Conservation (phyloP, 129 eudicot species). For the Arctium lappa region DNA sequence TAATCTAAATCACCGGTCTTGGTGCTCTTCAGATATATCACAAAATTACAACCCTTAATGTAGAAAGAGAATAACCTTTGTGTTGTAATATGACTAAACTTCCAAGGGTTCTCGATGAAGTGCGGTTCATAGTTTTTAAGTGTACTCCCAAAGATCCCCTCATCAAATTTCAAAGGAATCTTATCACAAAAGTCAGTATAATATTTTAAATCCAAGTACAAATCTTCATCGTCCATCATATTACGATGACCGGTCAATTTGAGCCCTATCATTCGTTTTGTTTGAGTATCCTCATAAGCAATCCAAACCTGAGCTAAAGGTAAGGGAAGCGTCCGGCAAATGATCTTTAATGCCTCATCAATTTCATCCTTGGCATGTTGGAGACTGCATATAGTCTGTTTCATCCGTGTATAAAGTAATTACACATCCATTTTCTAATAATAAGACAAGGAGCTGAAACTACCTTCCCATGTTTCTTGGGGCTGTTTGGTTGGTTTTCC, state of each 20-base stretch:
- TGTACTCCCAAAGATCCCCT: neutral
- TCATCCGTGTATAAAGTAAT: neutral
- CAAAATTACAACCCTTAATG: no score
- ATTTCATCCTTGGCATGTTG: neutral
- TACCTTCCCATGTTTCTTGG: no score
- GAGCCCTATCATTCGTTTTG: neutral
- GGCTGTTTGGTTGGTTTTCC: no score
- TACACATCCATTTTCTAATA: neutral
- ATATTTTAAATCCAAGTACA: no score
- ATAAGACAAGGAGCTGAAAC: no score
- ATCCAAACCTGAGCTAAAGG: conserved; percentile 2
- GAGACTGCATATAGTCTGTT: conserved; percentile 11
- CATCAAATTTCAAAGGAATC: neutral
- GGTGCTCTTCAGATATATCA: neutral
- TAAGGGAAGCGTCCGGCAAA: neutral
- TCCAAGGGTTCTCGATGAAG: neutral
- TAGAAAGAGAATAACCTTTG: neutral
- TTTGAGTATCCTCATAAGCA: neutral
- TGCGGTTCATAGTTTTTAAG: neutral
- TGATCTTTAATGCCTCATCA: neutral
- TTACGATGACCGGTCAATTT: neutral
- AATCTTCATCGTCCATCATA: no score
- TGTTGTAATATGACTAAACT: no score
- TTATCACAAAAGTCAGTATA: no score
- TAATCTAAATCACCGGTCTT: neutral